Evolutionary conservation across 1,139 yeast species (phyloP).

Genomic region (Hanseniaspora sp.): DNA sequence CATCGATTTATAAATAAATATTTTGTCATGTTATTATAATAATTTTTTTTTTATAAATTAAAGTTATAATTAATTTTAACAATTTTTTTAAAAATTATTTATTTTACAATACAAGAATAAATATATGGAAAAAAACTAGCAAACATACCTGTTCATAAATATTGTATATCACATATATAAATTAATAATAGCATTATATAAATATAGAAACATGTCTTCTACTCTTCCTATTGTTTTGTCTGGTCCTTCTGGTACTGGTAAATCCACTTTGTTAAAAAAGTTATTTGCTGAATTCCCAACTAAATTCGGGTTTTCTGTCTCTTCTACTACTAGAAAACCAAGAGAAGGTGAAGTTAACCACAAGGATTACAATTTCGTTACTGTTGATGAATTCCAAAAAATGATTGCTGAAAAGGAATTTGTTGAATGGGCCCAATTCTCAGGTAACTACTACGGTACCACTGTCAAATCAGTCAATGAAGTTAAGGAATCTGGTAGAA

Average conservation of each 20-base stretch:
- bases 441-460: conserved; percentile 96
- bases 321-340: conserved; percentile 87
- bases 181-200: not conserved
- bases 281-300: conserved; percentile 83
- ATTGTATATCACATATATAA: not conserved
- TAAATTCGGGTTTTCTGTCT: conserved; percentile 83
- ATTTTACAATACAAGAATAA: no score
- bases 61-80: no score
- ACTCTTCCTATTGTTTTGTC: conserved; percentile 71
- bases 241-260: conserved; percentile 97
- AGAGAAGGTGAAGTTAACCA: conserved; percentile 87
- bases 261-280: conserved; percentile 82
- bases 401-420: conserved; percentile 65
- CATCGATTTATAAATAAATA: no score
- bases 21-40: no score
- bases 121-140: not conserved
- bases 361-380: conserved; percentile 74
- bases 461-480: conserved; percentile 67
- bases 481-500: conserved; percentile 45
- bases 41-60: no score
- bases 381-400: conserved; percentile 65
- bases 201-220: conserved; percentile 33
- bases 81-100: no score
- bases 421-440: conserved; percentile 95
- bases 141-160: not conserved